Percentiles rank a stretch among this genome's conserved stretches.
Conservation (phyloP, 345 rosid species). For the Salix brachista region DNA sequence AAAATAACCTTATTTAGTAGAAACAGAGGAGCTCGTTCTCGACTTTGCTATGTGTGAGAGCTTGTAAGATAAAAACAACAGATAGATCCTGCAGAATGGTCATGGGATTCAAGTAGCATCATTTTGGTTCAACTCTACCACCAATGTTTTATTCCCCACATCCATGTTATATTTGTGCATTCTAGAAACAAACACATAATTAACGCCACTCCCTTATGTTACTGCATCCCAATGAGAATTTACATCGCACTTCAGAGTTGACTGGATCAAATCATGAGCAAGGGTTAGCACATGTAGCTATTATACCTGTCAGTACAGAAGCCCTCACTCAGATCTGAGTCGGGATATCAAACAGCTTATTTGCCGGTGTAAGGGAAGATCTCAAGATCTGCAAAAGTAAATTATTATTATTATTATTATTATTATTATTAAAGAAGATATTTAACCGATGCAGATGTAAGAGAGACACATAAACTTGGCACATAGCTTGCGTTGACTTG, state of each 20-base stretch:
- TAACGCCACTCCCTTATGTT: not conserved
- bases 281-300: not conserved
- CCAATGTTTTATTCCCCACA: not conserved
- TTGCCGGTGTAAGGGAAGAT: constrained; percentile 84
- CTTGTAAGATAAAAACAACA: not conserved
- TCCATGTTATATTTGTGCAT: not conserved
- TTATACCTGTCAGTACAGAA: constrained; percentile 80
- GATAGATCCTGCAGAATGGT: not conserved
- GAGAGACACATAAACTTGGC: constrained; percentile 97
- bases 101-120: not conserved
- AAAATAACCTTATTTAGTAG: not conserved
- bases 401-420: too few relatives aligned
- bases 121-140: not conserved
- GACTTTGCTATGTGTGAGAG: not conserved
- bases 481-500: constrained; percentile 84
- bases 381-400: constrained; percentile 45
- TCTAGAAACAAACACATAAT: not conserved
- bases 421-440: not conserved
- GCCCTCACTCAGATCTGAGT: constrained; percentile 97
- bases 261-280: not conserved
- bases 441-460: constrained; percentile 70
- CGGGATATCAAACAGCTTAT: constrained; percentile 84
- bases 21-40: not conserved
- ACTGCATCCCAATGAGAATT: not conserved
- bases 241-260: not conserved